Evolutionary conservation across 495 filamentous ascomycete genomes (phyloP).

Genomic region (Opeltia flavorubescens): DNA sequence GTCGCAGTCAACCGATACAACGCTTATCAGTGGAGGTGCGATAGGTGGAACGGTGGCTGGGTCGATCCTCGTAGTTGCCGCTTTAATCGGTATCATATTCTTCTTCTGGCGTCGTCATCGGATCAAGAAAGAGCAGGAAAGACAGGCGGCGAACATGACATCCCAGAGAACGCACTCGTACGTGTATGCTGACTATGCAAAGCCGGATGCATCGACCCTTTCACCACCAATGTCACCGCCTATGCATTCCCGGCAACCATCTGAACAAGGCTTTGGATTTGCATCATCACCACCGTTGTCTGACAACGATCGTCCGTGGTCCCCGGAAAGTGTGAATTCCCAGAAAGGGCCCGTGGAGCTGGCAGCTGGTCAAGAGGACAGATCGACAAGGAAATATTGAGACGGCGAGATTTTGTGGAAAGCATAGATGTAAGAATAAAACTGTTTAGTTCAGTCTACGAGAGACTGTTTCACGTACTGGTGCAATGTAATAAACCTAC

Average conservation of each 20-base stretch:
- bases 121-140: constrained; percentile 3
- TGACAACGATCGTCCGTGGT: constrained; percentile 2
- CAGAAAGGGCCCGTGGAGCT: not conserved
- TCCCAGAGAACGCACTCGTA: not conserved
- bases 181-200: not conserved
- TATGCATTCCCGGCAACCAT: not conserved
- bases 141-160: not conserved
- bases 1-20: not conserved
- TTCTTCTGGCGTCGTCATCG: not conserved
- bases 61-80: not conserved
- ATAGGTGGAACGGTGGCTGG: constrained; percentile 2
- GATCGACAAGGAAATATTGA: not conserved
- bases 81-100: not conserved
- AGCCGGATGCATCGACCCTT: not conserved
- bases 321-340: not conserved
- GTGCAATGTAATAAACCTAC: no score
- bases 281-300: not conserved
- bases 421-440: no score
- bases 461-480: no score
- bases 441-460: no score
- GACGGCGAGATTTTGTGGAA: not conserved
- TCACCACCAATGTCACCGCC: constrained; percentile 2
- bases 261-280: not conserved
- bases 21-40: constrained; percentile 2
- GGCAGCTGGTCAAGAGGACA: not conserved